Conservation (phyloP, 1,284 basidiomycete species). For the Chiua sp. region DNA sequence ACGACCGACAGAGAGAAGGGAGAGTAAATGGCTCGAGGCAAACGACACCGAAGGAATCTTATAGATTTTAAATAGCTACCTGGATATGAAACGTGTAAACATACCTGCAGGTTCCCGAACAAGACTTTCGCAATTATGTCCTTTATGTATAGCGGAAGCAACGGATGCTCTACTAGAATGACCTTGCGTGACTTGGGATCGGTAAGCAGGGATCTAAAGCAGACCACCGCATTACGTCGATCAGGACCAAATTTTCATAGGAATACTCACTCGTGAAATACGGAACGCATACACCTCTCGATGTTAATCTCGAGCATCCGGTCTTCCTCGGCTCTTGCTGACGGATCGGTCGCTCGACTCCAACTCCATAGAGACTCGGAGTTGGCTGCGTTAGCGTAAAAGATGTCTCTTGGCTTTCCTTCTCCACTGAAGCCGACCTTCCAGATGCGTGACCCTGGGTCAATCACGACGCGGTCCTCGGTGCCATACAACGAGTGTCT, state of each 20-base stretch:
- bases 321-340: constrained; percentile 74
- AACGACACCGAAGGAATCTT: constrained; percentile 95
- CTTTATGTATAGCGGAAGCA: constrained; percentile 87
- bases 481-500: constrained; percentile 85
- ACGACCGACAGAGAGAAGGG: constrained; percentile 84
- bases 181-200: constrained; percentile 95
- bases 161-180: constrained; percentile 89
- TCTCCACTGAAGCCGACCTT: constrained; percentile 92
- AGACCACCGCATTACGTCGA: constrained; percentile 5
- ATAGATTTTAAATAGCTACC: neutral
- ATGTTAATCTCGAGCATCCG: constrained; percentile 71
- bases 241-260: neutral
- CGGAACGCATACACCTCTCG: constrained; percentile 70
- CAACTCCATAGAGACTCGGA: constrained; percentile 64
- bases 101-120: constrained; percentile 90
- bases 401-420: constrained; percentile 80
- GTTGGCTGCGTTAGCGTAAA: constrained; percentile 54
- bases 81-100: constrained; percentile 16
- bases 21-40: constrained; percentile 84
- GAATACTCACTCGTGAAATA: constrained; percentile 86
- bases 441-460: constrained; percentile 85
- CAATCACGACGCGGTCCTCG: constrained; percentile 85
- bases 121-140: constrained; percentile 86
- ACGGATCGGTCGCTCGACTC: constrained; percentile 54
- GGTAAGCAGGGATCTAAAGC: constrained; percentile 80